These are phyloP conservation scores for Lolium rigidum DNA, from an alignment of 176 grass and related monocot species.

Conservation along the genomic window DNA sequence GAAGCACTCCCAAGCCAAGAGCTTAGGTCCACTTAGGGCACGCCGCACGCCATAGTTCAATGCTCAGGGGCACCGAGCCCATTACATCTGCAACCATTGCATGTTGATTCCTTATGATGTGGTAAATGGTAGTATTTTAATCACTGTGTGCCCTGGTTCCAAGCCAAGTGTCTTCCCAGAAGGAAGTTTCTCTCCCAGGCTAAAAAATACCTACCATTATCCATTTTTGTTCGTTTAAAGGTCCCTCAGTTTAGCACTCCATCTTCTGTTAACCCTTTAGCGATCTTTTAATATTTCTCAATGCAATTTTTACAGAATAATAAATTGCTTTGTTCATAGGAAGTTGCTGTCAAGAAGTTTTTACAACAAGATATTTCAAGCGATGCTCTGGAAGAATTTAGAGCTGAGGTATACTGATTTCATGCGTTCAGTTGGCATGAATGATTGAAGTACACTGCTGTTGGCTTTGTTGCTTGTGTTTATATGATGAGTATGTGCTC, in stretches of 20 bases:
- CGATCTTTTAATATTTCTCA: constrained; percentile 14
- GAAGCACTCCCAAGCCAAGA: neutral
- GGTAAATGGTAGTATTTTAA: constrained; percentile 8
- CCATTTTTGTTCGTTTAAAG: neutral
- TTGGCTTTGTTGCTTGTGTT: constrained; percentile 17
- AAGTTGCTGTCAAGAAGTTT: constrained; percentile 99
- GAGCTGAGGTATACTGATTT: constrained; percentile 78
- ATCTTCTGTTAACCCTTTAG: constrained; percentile 30
- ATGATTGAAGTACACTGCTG: constrained; percentile 21
- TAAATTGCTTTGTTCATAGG: constrained; percentile 58
- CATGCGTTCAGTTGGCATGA: constrained; percentile 26
- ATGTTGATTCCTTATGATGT: neutral
- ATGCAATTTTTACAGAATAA: constrained; percentile 39
- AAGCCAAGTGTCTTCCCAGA: neutral
- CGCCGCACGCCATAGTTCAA: neutral
- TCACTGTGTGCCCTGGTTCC: neutral
- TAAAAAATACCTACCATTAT: neutral
- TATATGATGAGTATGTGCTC: neutral
- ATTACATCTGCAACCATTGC: neutral
- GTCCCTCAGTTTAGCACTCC: constrained; percentile 17
- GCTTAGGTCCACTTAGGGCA: neutral
- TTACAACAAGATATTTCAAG: constrained; percentile 99
- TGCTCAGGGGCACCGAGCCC: neutral
- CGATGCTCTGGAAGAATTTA: constrained; percentile 98
- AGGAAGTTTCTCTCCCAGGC: neutral